Base-by-base conservation (phyloP, 2,329 filamentous ascomycete genomes). In the Talaromyces sp. region DNA sequence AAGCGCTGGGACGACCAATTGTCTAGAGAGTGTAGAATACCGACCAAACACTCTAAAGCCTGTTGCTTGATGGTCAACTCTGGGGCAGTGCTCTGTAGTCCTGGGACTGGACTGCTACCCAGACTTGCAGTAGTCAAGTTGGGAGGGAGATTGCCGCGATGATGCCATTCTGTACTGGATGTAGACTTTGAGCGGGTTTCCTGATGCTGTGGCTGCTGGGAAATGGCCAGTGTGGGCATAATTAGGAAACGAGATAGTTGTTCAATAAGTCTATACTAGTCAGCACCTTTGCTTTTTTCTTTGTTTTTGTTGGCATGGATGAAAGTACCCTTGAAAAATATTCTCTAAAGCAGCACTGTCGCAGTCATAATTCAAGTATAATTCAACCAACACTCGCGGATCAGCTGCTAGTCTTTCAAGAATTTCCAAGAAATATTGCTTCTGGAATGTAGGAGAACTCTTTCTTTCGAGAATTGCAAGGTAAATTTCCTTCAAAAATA, bases 331-430 rank as follows among this genome's bases (percentile, higher is more conserved):
- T 76, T 99, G 95, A 74, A 96, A 99, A 76, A 98, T 95, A 75
- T 99, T 99, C 77, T 98, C 94, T 63, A 98, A 86, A 9, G 87
- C 87, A 47, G 92, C 92, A 63, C 94, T 85, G 71, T 98, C 96
- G 77, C 95, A 99, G 74, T 99, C 95, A 72, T 99, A 99, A 76
- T 99, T 99, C 65, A 99, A 85, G 75, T 99, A 99, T 14, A 93
- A 89, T 76, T 99, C 95, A 16, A 99, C 95, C 56, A 99, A 76
- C 0, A 92, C 93, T 66, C 91, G 85, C 1, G 94, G 91, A 72
- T 99, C 95, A 16, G 86, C 87, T 63, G 90, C 93, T 55, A 99
- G 82, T 62, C 94, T 85, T 68, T 91, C 90, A 58, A 99, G 83
- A 30, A 99, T 87, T 63, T 87, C 88, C 75, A 99, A 86, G 67